Evolutionary conservation across 257 asterid genomes (phyloP), one percentile per base, ranked within the genome.

Genomic region (Catharanthus roseus): DNA sequence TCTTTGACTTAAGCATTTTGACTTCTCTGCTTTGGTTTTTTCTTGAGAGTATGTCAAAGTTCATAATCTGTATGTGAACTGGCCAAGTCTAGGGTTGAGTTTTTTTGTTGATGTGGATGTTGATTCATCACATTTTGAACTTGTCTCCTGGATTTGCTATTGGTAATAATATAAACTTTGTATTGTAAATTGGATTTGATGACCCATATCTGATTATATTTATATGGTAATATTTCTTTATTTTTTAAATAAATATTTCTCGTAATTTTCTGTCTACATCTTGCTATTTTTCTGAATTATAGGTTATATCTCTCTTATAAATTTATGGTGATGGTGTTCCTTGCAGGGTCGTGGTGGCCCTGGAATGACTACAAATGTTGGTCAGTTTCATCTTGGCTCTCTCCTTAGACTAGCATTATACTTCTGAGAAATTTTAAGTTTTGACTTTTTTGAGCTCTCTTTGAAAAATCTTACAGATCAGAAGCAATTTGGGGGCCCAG

Each of bases 291-390:
- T 34, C 51, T 26, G 6, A 65, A 39, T 11, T 31, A 13, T 60
- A 18, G 55, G 28, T 28, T 21, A 70, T 23, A 55, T 36, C 55
- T 38, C 29, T 21, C 49, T 10, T 49, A 62, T 58, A 44, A 69
- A 61, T 69, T 75, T 49, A 16, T 42, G 34, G 56, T 67, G 49
- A 19, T 28, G 12, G 45, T 51, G 73, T 85, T 77, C 77, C 82
- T 77, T 79, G 84, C 91, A 92, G 98, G 97, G 91, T 33, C 88
- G 95, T 21, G 98, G 96, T 45, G 93, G 93, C 68, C 93, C 97
- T 62, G 97, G 97, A 50, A 80, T 86, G 86, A 83, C 80, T 49
- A 33, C 90, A 13, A 85, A 79, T 85, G 81, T 61, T 79, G 96
- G 98, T 88, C 75, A 74, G 86, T 71, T 79, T 71, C 76, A 61